Evolutionary conservation across 345 rosid genomes (phyloP).

Genomic region (Eucalyptus curtisii): DNA sequence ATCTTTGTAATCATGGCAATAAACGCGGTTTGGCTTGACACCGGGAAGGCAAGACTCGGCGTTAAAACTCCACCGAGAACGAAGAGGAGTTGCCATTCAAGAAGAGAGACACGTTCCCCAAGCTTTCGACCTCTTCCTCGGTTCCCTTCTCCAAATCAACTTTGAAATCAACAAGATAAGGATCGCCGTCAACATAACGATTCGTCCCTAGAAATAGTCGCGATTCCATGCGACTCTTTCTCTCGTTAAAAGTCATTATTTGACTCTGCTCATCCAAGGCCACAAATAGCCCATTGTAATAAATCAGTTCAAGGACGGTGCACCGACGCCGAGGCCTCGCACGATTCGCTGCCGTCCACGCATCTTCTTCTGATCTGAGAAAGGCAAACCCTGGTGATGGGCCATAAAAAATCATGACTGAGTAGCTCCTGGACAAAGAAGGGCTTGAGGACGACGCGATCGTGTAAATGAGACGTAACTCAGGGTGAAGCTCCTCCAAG

Average conservation of each 20-base stretch:
- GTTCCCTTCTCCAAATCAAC: neutral
- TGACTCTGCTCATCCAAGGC: neutral
- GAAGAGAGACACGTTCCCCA: neutral
- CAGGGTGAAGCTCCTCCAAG: neutral
- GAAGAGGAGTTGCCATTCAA: neutral
- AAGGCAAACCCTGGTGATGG: neutral
- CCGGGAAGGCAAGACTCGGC: neutral
- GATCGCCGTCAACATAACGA: neutral
- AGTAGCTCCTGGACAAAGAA: neutral
- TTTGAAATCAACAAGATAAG: neutral
- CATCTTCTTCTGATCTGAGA: neutral
- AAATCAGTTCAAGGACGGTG: neutral
- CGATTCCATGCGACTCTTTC: neutral
- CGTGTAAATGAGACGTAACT: neutral
- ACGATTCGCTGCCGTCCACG: neutral
- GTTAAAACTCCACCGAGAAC: neutral
- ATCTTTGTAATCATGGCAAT: neutral
- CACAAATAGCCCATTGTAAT: neutral
- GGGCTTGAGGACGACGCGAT: neutral
- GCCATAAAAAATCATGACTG: neutral
- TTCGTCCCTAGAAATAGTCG: neutral
- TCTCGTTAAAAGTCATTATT: neutral
- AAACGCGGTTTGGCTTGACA: neutral
- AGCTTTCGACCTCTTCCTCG: neutral
- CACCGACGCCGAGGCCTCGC: neutral